Evolutionary conservation across 2,329 filamentous ascomycete species (phyloP).

Genomic region (Xylaria sp.): DNA sequence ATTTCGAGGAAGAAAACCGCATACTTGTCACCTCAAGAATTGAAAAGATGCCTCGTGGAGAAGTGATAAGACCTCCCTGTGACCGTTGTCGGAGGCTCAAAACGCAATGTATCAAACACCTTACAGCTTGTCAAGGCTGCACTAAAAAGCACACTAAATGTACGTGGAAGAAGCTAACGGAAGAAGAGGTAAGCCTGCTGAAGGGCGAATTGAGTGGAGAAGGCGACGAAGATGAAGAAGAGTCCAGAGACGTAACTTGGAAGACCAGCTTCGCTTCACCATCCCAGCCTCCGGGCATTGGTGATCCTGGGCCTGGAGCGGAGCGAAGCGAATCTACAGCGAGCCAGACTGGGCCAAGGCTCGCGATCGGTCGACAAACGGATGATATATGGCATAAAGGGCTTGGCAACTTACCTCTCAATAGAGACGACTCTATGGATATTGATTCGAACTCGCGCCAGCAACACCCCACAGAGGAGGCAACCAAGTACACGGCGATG

Average conservation of each 20-base stretch:
- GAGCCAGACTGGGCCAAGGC: constrained; percentile 40
- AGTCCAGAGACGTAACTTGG: constrained; percentile 41
- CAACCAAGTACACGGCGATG: constrained; percentile 32
- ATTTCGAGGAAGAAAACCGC: constrained; percentile 52
- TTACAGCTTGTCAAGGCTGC: constrained; percentile 87
- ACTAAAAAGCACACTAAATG: constrained; percentile 93
- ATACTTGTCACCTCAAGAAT: constrained; percentile 77
- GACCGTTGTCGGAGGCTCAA: constrained; percentile 83
- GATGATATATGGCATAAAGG: constrained; percentile 50
- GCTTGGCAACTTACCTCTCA: constrained; percentile 37
- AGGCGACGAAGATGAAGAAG: constrained; percentile 47
- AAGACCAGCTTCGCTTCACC: constrained; percentile 40
- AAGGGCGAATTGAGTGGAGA: constrained; percentile 48
- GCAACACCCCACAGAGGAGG: constrained; percentile 38
- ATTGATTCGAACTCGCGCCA: constrained; percentile 45
- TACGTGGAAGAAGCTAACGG: constrained; percentile 82
- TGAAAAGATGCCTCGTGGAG: constrained; percentile 78
- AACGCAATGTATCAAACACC: constrained; percentile 84
- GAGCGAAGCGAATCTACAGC: constrained; percentile 43
- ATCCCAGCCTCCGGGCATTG: constrained; percentile 38
- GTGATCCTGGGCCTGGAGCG: constrained; percentile 37
- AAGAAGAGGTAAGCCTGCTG: constrained; percentile 67
- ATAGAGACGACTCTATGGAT: constrained; percentile 47
- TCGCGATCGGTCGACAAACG: constrained; percentile 44
- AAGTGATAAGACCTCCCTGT: constrained; percentile 81